Conservation (phyloP, 2,329 filamentous ascomycete species). For the Zasmidium angulare region DNA sequence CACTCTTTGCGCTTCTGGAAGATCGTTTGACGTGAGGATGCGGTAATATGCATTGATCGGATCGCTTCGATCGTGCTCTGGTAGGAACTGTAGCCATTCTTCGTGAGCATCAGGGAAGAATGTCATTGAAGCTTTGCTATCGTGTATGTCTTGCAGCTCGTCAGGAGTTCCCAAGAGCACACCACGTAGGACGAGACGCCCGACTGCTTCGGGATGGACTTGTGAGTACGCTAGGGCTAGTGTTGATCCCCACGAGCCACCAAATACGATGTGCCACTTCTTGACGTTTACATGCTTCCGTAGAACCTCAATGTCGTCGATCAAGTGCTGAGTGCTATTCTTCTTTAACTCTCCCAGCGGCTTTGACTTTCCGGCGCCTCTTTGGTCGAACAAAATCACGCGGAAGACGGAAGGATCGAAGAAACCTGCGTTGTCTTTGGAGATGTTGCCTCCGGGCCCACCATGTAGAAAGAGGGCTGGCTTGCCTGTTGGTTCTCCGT, state of each 20-base stretch:
- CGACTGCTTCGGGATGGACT: conserved; percentile 6
- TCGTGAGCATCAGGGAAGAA: not conserved
- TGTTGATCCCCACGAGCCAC: conserved; percentile 12
- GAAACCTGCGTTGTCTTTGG: conserved; percentile 15
- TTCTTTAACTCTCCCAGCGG: conserved; percentile 10
- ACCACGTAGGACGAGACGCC: conserved; percentile 11
- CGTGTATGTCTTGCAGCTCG: not conserved
- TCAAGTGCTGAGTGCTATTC: conserved; percentile 12
- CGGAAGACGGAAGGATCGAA: conserved; percentile 36
- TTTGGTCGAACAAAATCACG: conserved; percentile 42
- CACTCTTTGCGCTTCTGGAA: not conserved
- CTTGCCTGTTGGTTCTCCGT: conserved; percentile 10
- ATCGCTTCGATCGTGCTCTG: too few relatives aligned
- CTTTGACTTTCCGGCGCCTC: conserved; percentile 38
- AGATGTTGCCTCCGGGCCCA: conserved; percentile 19
- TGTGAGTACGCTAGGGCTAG: conserved; percentile 12
- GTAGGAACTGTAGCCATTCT: not conserved
- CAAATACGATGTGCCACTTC: conserved; percentile 15
- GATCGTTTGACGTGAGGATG: too few relatives aligned
- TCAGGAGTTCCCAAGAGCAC: not conserved
- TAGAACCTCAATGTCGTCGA: conserved; percentile 10
- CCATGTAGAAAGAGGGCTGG: conserved; percentile 1
- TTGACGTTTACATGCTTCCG: conserved; percentile 4
- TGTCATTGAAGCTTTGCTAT: not conserved
- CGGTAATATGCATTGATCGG: too few relatives aligned